Conservation (phyloP, 2,329 filamentous ascomycete species). For the Mariannaea sp. region DNA sequence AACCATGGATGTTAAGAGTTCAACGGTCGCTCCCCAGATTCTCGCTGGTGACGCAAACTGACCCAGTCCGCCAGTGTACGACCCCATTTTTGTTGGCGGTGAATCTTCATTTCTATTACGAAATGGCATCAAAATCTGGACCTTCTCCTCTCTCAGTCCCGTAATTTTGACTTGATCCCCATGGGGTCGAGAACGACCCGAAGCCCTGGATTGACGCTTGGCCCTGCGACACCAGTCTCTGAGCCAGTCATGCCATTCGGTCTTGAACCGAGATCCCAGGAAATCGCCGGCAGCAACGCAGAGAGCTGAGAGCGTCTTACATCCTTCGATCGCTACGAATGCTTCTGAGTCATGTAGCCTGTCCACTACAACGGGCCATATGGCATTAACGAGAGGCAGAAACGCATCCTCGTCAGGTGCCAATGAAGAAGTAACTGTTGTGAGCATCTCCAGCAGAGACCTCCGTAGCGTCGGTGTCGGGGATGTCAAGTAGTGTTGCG, state of each 20-base stretch:
- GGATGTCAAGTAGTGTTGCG: slow-evolving; percentile 89
- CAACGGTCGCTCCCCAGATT: slow-evolving; percentile 67
- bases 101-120: slow-evolving; percentile 31
- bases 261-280: slow-evolving; percentile 73
- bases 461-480: slow-evolving; percentile 78
- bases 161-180: slow-evolving; percentile 28
- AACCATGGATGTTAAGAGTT: slow-evolving; percentile 64
- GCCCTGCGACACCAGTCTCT: slow-evolving; percentile 53
- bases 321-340: slow-evolving; percentile 72
- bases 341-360: slow-evolving; percentile 69
- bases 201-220: slow-evolving; percentile 44
- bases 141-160: slow-evolving; percentile 25
- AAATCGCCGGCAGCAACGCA: slow-evolving; percentile 81
- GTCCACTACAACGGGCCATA: slow-evolving; percentile 84
- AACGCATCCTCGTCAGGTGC: slow-evolving; percentile 80
- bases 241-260: slow-evolving; percentile 68
- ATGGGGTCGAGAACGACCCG: slow-evolving; percentile 18
- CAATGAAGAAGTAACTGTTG: slow-evolving; percentile 73
- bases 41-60: slow-evolving; percentile 65
- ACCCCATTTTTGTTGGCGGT: slow-evolving; percentile 9
- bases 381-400: slow-evolving; percentile 83
- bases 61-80: slow-evolving; percentile 50
- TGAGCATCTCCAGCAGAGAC: slow-evolving; percentile 77
- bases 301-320: slow-evolving; percentile 69
- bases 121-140: slow-evolving; percentile 43